Evolutionary conservation across 2,329 filamentous ascomycete species (phyloP).

Genomic region (Phyllosticta capitalensis): DNA sequence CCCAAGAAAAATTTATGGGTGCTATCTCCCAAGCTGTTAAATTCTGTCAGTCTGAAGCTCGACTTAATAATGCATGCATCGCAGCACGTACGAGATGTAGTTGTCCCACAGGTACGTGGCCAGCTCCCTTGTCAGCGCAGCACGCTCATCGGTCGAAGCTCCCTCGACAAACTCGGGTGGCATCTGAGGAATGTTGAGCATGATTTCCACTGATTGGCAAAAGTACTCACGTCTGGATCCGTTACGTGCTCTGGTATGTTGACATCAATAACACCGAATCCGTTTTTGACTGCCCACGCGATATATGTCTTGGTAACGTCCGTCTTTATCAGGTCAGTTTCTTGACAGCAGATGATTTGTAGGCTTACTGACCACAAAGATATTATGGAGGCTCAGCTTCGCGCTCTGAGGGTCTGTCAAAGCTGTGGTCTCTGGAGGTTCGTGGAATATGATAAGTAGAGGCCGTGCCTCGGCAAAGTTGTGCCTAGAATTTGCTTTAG

Average conservation of each 20-base stretch:
- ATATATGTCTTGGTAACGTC: conserved; percentile 75
- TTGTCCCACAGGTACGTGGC: conserved; percentile 93
- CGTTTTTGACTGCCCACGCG: conserved; percentile 67
- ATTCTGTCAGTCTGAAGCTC: conserved; percentile 5
- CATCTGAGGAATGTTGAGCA: conserved; percentile 18
- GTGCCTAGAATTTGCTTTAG: conserved; percentile 35
- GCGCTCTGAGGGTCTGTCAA: conserved; percentile 47
- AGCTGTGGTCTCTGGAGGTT: conserved; percentile 50
- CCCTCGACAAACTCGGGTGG: conserved; percentile 31
- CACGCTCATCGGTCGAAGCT: conserved; percentile 37
- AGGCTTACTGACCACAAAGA: conserved; percentile 63
- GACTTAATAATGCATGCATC: not conserved
- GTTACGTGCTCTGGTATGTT: conserved; percentile 77
- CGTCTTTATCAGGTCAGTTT: conserved; percentile 45
- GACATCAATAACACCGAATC: conserved; percentile 80
- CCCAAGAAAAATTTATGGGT: conserved; percentile 78
- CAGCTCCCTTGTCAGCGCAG: conserved; percentile 53
- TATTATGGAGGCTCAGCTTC: conserved; percentile 70
- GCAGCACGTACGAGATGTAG: conserved; percentile 60
- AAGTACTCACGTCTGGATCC: conserved; percentile 44
- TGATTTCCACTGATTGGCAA: not conserved
- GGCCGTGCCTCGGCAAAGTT: conserved; percentile 57
- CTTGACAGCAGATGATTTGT: conserved; percentile 11
- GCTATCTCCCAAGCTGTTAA: conserved; percentile 44
- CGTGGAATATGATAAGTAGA: conserved; percentile 80